These are phyloP conservation scores for Nicotiana knightiana DNA, from an alignment of 257 asterid species.

Conservation along the genomic window DNA sequence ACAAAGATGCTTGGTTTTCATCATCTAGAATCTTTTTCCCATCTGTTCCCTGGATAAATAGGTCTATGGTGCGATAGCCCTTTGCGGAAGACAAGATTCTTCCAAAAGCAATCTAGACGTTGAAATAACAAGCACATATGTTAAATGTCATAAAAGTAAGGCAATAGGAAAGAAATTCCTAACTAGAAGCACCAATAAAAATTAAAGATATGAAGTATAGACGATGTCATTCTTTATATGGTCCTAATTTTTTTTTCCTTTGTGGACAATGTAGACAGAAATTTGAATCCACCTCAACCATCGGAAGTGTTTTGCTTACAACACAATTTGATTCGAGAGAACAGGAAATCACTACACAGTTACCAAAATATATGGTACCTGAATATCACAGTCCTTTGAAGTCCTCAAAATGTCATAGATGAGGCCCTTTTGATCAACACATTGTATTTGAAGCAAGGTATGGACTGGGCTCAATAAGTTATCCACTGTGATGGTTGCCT, in stretches of 20 bases:
- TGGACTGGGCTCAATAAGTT: slow-evolving; percentile 42
- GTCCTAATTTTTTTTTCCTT: background rate
- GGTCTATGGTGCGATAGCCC: slow-evolving; percentile 37
- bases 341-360: background rate
- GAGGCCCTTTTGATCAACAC: slow-evolving; percentile 47
- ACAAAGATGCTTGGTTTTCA: slow-evolving; percentile 27
- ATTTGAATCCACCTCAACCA: background rate
- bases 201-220: background rate
- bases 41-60: slow-evolving; percentile 33
- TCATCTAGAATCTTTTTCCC: slow-evolving; percentile 40
- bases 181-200: background rate
- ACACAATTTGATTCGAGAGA: background rate
- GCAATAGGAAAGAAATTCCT: background rate
- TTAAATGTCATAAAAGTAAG: background rate
- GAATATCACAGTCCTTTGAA: slow-evolving; percentile 43
- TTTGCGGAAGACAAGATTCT: slow-evolving; percentile 32
- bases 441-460: slow-evolving; percentile 45
- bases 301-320: background rate
- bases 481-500: slow-evolving; percentile 32
- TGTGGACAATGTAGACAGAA: background rate
- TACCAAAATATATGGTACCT: slow-evolving; percentile 22
- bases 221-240: background rate
- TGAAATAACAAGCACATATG: slow-evolving; percentile 6
- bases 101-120: slow-evolving; percentile 36
- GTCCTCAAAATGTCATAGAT: slow-evolving; percentile 46